Conservation (phyloP, 192 early-diverging fungal species). For the Pilobolus umbonatus region DNA sequence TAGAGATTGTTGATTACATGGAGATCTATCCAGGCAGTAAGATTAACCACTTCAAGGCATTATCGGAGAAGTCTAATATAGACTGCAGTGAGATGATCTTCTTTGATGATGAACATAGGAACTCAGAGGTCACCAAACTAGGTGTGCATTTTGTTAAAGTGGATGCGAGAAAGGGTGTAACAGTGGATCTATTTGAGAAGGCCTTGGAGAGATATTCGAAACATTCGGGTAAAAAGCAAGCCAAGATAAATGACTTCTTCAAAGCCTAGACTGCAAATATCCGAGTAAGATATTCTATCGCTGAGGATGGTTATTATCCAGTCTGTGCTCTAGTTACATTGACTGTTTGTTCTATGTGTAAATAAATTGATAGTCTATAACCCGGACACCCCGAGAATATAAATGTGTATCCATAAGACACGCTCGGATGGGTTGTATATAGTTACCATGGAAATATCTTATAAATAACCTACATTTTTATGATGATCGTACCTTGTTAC, state of each 20-base stretch:
- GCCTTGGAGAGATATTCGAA: slow-evolving; percentile 7
- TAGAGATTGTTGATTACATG: slow-evolving; percentile 20
- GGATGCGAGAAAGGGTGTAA: slow-evolving; percentile 28
- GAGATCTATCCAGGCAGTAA: slow-evolving; percentile 39
- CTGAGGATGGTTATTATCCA: too few relatives aligned
- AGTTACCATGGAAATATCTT: too few relatives aligned
- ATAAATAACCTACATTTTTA: too few relatives aligned
- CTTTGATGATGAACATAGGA: slow-evolving; percentile 44
- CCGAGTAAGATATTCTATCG: too few relatives aligned
- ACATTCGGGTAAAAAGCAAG: slow-evolving; percentile 5
- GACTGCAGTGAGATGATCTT: slow-evolving; percentile 42
- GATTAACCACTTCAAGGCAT: slow-evolving; percentile 28
- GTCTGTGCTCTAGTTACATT: too few relatives aligned
- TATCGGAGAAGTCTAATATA: slow-evolving; percentile 31
- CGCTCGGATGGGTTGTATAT: too few relatives aligned
- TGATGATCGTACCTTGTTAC: too few relatives aligned
- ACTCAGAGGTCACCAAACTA: slow-evolving; percentile 30
- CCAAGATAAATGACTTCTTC: slow-evolving; percentile 5
- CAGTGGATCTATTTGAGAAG: slow-evolving; percentile 23
- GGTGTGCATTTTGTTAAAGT: slow-evolving; percentile 39
- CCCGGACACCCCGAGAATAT: too few relatives aligned
- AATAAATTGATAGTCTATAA: too few relatives aligned
- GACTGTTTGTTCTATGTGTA: too few relatives aligned
- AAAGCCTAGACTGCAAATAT: neutral
- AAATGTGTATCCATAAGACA: too few relatives aligned